Base-by-base conservation (phyloP, 257 asterid species). In the Cinchona pubescens region DNA sequence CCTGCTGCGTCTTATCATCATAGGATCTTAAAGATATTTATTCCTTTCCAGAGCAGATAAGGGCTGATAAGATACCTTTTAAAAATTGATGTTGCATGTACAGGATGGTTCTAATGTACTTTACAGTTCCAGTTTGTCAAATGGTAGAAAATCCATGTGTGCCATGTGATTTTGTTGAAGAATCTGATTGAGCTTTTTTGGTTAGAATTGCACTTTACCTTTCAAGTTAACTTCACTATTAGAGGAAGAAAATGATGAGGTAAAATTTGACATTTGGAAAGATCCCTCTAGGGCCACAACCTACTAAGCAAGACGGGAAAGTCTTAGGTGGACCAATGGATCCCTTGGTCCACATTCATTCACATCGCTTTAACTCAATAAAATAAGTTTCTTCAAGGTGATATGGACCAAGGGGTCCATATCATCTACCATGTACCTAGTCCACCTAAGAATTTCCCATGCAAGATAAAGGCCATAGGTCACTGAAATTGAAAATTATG, bases 121-220 rank as follows among this genome's bases (percentile, higher is more conserved):
- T 58, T 23, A 18, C 48, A 76, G 69, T 70, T 45, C 55, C 53
- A 10, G 58, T n/a, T 60, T 61, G 76, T n/a, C 27, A 29, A 35
- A 32, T 32, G 19, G 46, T 8, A n/a, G 58, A 18, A 1, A 61
- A 61, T 66, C 53, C 29, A 15, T 70, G 61, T 30, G 63, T 71
- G 58, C 71, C 64, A 1, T 38, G 59, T 59, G 65, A 58, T 69
- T 46, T 42, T 32, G 69, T 69, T 63, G 18, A 6, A 59, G 34
- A 35, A 43, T 76, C 46, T 27, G 45, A 5, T 14, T 21, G 10
- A 66, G 7, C 19, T 14, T 51, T 75, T 53, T 38, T 60, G 29
- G 23, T 66, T 15, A 23, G 4, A 45, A 23, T 48, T 70, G 69
- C 29, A 49, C 40, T 46, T 25, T 45, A 6, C 19, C 46, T 69